phyloP scores from a whole-genome alignment of 768 basidiomycete species.

The Pisolithus albus region DNA sequence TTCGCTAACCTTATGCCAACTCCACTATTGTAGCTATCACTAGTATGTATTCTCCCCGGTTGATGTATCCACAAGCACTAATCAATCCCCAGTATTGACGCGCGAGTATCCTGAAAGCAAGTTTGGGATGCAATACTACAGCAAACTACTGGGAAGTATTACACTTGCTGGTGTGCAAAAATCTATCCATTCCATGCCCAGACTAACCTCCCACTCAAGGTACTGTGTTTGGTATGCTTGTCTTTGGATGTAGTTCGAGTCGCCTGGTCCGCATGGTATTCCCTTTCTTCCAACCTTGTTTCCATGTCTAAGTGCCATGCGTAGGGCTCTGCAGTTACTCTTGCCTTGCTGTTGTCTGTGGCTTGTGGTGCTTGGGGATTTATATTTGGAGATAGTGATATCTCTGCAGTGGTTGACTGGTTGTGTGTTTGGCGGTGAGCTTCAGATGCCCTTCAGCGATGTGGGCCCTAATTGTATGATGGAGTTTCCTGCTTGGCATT shows the following conservation, averaged over 20 bases:
- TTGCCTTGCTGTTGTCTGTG: slow-evolving; percentile 70
- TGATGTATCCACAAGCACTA: neutral
- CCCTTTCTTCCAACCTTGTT: neutral
- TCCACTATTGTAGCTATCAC: slow-evolving; percentile 50
- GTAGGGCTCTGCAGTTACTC: slow-evolving; percentile 74
- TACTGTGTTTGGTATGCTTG: slow-evolving; percentile 78
- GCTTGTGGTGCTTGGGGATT: slow-evolving; percentile 60
- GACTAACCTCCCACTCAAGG: slow-evolving; percentile 63
- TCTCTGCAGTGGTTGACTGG: slow-evolving; percentile 61
- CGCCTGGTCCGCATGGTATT: slow-evolving; percentile 82
- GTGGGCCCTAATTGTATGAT: neutral
- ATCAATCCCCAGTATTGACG: slow-evolving; percentile 46
- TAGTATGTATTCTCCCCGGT: slow-evolving; percentile 32
- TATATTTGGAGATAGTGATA: slow-evolving; percentile 26
- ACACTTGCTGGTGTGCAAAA: slow-evolving; percentile 70
- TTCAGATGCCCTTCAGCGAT: neutral
- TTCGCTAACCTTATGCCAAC: neutral
- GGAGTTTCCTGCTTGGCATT: slow-evolving; percentile 80
- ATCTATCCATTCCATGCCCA: slow-evolving; percentile 13
- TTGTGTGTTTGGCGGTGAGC: slow-evolving; percentile 62
- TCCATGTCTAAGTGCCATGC: slow-evolving; percentile 9
- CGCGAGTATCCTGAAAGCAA: slow-evolving; percentile 59
- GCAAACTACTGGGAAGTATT: slow-evolving; percentile 55
- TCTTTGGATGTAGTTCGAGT: slow-evolving; percentile 77
- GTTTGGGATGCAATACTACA: slow-evolving; percentile 50